Percentiles rank a stretch among this genome's conserved stretches.
phyloP scores from a whole-genome alignment of 2,329 filamentous ascomycete species.

The Trichoderma sp. region DNA sequence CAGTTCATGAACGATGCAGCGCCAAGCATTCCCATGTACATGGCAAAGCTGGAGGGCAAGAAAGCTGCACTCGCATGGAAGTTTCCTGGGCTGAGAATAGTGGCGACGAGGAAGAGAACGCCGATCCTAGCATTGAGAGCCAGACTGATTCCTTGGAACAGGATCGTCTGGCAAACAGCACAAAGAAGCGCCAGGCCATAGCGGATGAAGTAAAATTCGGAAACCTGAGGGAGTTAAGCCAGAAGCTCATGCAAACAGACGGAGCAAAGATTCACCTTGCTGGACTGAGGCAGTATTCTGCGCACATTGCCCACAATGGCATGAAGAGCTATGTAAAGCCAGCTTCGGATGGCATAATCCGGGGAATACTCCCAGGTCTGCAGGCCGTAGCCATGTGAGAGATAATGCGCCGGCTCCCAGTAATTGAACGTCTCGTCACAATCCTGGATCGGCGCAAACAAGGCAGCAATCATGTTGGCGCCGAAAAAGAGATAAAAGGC shows the following conservation, averaged over 20 bases:
- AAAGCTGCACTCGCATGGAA: conserved; percentile 87
- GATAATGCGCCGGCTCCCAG: conserved; percentile 95
- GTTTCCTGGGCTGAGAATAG: conserved; percentile 80
- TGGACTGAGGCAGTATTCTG: conserved; percentile 58
- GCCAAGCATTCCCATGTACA: conserved; percentile 88
- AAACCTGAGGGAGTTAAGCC: conserved; percentile 39
- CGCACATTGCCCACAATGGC: conserved; percentile 66
- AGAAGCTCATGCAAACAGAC: neutral
- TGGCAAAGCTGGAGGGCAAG: conserved; percentile 91
- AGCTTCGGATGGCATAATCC: conserved; percentile 90
- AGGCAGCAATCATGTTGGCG: conserved; percentile 71
- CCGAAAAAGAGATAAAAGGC: conserved; percentile 78
- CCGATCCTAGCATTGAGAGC: conserved; percentile 80
- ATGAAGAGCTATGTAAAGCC: conserved; percentile 83
- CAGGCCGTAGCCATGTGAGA: conserved; percentile 85
- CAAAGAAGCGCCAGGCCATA: conserved; percentile 71
- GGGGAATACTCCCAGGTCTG: conserved; percentile 99
- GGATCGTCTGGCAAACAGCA: conserved; percentile 74
- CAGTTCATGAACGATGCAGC: conserved; percentile 89
- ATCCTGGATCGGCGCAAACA: conserved; percentile 89
- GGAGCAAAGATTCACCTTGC: conserved; percentile 45
- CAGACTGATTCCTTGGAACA: conserved; percentile 74
- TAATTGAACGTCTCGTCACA: conserved; percentile 99
- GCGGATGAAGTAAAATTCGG: conserved; percentile 86
- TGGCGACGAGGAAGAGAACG: conserved; percentile 75